Evolutionary conservation across 2,329 filamentous ascomycete genomes (phyloP), one percentile per base, ranked within the genome.

Genomic region (Sclerotinia minor): DNA sequence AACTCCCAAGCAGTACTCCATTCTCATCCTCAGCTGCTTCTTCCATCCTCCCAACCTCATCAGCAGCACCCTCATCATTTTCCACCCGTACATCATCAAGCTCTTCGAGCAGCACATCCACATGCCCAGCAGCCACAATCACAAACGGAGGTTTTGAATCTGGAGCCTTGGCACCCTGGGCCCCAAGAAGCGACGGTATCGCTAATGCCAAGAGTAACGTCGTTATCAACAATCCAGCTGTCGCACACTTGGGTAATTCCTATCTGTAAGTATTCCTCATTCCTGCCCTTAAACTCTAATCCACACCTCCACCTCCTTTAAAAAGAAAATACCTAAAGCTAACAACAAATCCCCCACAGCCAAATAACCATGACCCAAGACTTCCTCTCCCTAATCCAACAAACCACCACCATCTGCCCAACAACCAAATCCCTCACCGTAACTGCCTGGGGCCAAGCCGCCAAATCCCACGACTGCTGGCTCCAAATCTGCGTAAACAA

Each of bases 401-500:
- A 60, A 60, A 66, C n/a, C 32, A 66, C 64, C 1, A 52, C 64
- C n/a, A 66, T 66, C 17, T 66, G 64, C 7, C 44, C 64, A 17
- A 24, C 32, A 5, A 66, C 64, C 5, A 41, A 50, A 4, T 60
- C 44, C 2, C 53, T 66, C 9, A 59, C 53, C 1, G 24, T 66
- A 19, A 66, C 52, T 19, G 64, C 44, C 5, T 60, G 29, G 44
- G 64, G 64, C 29, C 54, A 66, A 66, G 64, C 64, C 6, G 53
- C 44, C 29, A 59, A 41, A 58, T 50, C 53, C 2, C 32, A 26
- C 4, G 64, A 66, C 29, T 66, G 64, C 53, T 66, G 44, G 32
- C 64, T 66, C 2, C 64, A 66, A 66, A 58, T 66, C 29, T 66
- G 64, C n/a, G 32, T 66, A 6, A 66, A 66, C n/a, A 59, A 35